phyloP scores from a whole-genome alignment of 2,329 filamentous ascomycete species.

The Capronia americana region DNA sequence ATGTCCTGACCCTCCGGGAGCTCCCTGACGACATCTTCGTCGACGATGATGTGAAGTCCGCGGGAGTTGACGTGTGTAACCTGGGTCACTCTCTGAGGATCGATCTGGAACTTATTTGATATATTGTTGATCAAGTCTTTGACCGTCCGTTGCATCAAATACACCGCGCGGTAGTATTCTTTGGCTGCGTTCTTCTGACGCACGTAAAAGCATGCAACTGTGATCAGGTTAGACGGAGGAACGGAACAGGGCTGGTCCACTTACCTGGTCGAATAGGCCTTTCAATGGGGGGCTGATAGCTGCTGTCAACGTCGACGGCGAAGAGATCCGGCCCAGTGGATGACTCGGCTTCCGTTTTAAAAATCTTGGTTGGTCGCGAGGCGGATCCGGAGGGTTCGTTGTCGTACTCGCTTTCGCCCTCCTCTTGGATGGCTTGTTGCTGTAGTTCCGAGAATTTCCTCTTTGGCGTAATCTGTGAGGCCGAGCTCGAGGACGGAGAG shows the following conservation, averaged over 20 bases:
- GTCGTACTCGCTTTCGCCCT: constrained; percentile 35
- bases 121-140: constrained; percentile 76
- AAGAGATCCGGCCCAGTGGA: constrained; percentile 30
- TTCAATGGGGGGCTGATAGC: constrained; percentile 80
- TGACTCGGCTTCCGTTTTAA: constrained; percentile 29
- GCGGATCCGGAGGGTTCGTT: constrained; percentile 12
- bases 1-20: constrained; percentile 92
- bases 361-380: constrained; percentile 35
- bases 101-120: constrained; percentile 79
- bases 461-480: constrained; percentile 49
- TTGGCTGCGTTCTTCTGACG: constrained; percentile 58
- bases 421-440: constrained; percentile 34
- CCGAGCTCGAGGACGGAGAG: constrained; percentile 50
- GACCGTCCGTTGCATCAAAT: constrained; percentile 77
- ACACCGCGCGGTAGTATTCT: constrained; percentile 82
- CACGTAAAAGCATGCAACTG: constrained; percentile 88
- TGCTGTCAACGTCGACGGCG: constrained; percentile 78
- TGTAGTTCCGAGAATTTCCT: constrained; percentile 48
- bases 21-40: constrained; percentile 85
- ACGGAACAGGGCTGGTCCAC: constrained; percentile 38
- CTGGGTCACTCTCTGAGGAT: constrained; percentile 72
- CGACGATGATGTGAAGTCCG: constrained; percentile 82
- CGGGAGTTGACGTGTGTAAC: constrained; percentile 74
- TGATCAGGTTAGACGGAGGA: constrained; percentile 45
- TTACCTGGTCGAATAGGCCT: constrained; percentile 70